Conservation (phyloP, 768 basidiomycete genomes). For the Exsudoporus frostii region DNA sequence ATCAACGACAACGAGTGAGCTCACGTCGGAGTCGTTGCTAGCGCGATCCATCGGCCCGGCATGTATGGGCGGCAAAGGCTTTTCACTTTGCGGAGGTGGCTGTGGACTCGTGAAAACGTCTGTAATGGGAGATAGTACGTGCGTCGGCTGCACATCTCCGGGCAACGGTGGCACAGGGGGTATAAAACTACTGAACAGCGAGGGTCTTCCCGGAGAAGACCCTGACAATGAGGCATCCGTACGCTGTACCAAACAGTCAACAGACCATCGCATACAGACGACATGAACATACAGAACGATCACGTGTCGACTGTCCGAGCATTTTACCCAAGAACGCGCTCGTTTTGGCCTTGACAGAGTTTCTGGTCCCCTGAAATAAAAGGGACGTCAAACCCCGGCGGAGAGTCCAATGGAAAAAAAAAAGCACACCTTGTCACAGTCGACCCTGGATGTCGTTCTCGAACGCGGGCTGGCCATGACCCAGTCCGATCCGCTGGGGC, state of each 20-base stretch:
- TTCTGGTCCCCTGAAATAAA: slow-evolving; percentile 38
- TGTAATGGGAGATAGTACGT: slow-evolving; percentile 42
- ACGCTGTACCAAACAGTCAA: slow-evolving; percentile 41
- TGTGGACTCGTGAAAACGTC: slow-evolving; percentile 48
- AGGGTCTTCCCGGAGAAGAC: slow-evolving; percentile 24
- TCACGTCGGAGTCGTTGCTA: slow-evolving; percentile 47
- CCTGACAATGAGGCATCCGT: slow-evolving; percentile 44
- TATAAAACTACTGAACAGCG: slow-evolving; percentile 37
- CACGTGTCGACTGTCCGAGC: slow-evolving; percentile 64
- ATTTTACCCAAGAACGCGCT: slow-evolving; percentile 79
- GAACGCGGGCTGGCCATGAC: slow-evolving; percentile 45
- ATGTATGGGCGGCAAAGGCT: slow-evolving; percentile 64
- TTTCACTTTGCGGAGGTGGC: slow-evolving; percentile 39
- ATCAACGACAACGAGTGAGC: slow-evolving; percentile 58
- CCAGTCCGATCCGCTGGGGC: slow-evolving; percentile 44
- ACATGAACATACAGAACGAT: slow-evolving; percentile 56
- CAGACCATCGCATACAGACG: slow-evolving; percentile 3
- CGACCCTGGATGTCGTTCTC: slow-evolving; percentile 40
- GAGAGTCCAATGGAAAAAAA: neutral
- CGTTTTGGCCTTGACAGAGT: slow-evolving; percentile 74
- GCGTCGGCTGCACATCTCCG: slow-evolving; percentile 36
- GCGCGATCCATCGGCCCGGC: slow-evolving; percentile 32
- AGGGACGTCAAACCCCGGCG: neutral
- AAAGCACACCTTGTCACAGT: slow-evolving; percentile 46
- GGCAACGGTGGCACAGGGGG: slow-evolving; percentile 50